A percentile compares a stretch with the other conserved stretches of the same genome.
Conservation (phyloP, 768 basidiomycete genomes). For the Tubosaeta sp. region DNA sequence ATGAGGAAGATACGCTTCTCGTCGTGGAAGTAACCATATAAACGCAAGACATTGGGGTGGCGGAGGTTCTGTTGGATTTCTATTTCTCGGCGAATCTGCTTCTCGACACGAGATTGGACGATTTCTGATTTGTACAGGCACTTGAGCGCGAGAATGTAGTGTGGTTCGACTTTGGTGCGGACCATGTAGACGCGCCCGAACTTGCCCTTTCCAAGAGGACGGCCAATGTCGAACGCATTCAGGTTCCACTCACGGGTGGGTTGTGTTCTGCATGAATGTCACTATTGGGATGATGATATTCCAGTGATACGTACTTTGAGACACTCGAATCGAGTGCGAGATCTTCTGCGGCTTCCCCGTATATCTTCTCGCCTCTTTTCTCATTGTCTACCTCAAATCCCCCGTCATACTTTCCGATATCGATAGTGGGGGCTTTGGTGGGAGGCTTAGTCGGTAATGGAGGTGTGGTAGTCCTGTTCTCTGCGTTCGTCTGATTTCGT, state of each 20-base stretch:
- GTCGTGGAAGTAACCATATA: slow-evolving; percentile 98
- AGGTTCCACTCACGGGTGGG: slow-evolving; percentile 86
- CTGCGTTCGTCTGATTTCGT: slow-evolving; percentile 34
- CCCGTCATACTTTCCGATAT: slow-evolving; percentile 94
- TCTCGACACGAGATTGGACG: slow-evolving; percentile 86
- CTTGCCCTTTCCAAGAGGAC: slow-evolving; percentile 97
- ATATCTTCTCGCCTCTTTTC: slow-evolving; percentile 68
- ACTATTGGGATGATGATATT: not conserved
- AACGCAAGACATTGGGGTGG: slow-evolving; percentile 89
- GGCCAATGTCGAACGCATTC: slow-evolving; percentile 87
- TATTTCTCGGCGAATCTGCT: slow-evolving; percentile 95
- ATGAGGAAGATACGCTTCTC: slow-evolving; percentile 96
- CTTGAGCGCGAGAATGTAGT: slow-evolving; percentile 95
- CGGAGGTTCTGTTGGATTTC: slow-evolving; percentile 97
- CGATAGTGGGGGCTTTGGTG: slow-evolving; percentile 36
- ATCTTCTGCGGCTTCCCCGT: slow-evolving; percentile 73
- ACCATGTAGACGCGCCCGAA: slow-evolving; percentile 99
- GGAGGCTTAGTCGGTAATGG: slow-evolving; percentile 17
- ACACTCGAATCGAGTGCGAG: slow-evolving; percentile 83
- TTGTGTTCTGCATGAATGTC: slow-evolving; percentile 40
- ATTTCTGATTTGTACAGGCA: slow-evolving; percentile 97
- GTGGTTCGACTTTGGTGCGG: slow-evolving; percentile 80
- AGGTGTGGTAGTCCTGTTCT: slow-evolving; percentile 26
- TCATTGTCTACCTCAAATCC: slow-evolving; percentile 90
- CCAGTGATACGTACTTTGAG: slow-evolving; percentile 46